Conservation (phyloP, 192 early-diverging fungal genomes). For the Chytriomyces hyalinus region DNA sequence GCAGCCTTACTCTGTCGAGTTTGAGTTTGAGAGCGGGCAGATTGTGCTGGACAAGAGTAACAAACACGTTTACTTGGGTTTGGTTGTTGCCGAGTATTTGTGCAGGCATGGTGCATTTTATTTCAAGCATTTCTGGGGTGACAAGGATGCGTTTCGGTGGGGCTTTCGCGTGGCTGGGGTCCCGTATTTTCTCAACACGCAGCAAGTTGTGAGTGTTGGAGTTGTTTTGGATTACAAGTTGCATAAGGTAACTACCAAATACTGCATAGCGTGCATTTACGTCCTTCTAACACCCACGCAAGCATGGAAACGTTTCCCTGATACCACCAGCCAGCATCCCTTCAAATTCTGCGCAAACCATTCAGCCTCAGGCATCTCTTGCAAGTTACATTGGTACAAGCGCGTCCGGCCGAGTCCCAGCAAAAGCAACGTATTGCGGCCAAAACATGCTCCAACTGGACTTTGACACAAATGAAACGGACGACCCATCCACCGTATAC, state of each 20-base stretch:
- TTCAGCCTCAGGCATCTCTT: too few species aligned
- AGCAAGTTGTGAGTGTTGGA: conserved; percentile 19
- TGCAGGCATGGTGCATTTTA: conserved; percentile 19
- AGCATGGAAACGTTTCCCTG: conserved; percentile 21
- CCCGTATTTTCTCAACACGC: conserved; percentile 17
- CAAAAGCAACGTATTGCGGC: background rate
- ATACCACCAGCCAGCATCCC: too few species aligned
- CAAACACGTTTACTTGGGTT: background rate
- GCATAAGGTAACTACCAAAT: too few species aligned
- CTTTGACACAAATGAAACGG: background rate
- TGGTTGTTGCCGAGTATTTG: conserved; percentile 19
- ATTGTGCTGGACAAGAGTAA: conserved; percentile 26
- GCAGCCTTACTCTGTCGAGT: conserved; percentile 12
- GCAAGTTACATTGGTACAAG: too few species aligned
- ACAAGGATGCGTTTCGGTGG: conserved; percentile 48
- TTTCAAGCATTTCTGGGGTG: conserved; percentile 29
- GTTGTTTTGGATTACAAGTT: background rate
- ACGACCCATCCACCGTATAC: background rate
- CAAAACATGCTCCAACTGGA: conserved; percentile 28
- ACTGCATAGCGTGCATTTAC: too few species aligned
- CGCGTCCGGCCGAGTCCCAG: too few species aligned
- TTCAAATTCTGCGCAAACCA: too few species aligned
- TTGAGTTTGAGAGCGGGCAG: conserved; percentile 27
- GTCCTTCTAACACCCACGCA: background rate
- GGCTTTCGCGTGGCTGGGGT: conserved; percentile 25